phyloP scores from a whole-genome alignment of 176 grass and related monocot genomes.

The Oryza punctata region DNA sequence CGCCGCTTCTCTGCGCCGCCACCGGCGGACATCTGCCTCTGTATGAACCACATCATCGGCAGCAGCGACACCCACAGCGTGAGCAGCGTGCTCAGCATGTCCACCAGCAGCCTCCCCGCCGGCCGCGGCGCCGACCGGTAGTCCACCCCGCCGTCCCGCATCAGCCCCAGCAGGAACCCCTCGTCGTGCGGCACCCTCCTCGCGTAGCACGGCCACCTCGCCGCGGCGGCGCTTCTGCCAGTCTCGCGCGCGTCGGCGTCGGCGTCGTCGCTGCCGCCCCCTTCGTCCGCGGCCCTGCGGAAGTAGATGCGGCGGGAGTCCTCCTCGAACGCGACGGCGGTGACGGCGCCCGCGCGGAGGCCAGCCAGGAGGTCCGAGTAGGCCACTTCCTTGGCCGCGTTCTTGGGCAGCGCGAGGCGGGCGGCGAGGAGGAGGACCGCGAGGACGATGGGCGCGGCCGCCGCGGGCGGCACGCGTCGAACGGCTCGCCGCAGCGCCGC shows the following conservation, averaged over 20 bases:
- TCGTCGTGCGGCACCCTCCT: conserved; percentile 86
- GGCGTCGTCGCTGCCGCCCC: not conserved
- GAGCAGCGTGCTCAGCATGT: conserved; percentile 66
- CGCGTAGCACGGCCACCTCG: conserved; percentile 64
- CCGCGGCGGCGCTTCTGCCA: not conserved
- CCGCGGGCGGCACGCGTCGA: conserved; percentile 39
- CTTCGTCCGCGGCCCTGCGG: conserved; percentile 37
- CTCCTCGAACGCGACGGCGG: conserved; percentile 74
- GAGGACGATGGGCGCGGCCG: conserved; percentile 45
- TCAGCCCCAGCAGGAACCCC: conserved; percentile 76
- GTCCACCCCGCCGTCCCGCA: conserved; percentile 67
- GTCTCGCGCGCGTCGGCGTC: conserved; percentile 15
- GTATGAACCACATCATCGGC: conserved; percentile 93
- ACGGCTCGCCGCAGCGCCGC: conserved; percentile 35
- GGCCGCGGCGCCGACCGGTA: conserved; percentile 74
- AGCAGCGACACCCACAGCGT: conserved; percentile 80
- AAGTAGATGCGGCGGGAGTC: conserved; percentile 89
- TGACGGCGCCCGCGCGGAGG: conserved; percentile 54
- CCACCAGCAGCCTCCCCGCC: conserved; percentile 56
- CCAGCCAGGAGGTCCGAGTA: conserved; percentile 76
- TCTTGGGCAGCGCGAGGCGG: conserved; percentile 56
- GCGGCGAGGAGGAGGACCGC: conserved; percentile 51
- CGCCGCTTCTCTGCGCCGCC: conserved; percentile 50
- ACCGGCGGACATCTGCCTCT: conserved; percentile 71
- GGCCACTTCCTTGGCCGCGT: conserved; percentile 59